Evolutionary conservation across 1,284 basidiomycete species (phyloP), one percentile per base, ranked within the genome.

Genomic region (Ceratobasidium sp.): DNA sequence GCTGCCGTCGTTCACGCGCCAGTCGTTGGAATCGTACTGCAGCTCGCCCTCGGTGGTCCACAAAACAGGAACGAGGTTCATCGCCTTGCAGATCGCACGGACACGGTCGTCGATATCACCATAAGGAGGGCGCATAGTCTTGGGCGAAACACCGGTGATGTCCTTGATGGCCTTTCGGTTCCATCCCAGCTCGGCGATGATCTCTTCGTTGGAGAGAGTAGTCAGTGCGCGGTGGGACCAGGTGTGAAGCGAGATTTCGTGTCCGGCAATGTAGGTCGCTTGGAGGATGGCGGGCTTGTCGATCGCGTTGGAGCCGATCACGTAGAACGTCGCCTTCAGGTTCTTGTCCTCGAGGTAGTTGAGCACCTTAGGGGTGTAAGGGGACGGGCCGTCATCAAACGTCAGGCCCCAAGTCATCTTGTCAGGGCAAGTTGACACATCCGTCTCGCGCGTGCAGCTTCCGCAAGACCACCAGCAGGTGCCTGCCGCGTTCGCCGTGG

Each of bases 141-240:
- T 91, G 2, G 95, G 95, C 3, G 92, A 93, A 32, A 95, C 90
- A 44, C 73, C 74, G 63, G 63, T 79, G 49, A 81, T 78, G 63
- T 84, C 83, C 74, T 90, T 88, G 83, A 98, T 97, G 67, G 91
- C 88, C 82, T 94, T 89, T 76, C 90, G 91, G 73, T 94, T 93
- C 92, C 94, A 98, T 58, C 93, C 95, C 58, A 98, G 86, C 82
- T 98, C 96, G 35, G 95, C 95, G 26, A 98, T 94, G 74, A 98
- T 88, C 83, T 98, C 85, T 79, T 89, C 90, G 79, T 90, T 98
- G 61, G 93, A 90, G 74, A 96, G 85, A 46, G 89, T 73, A 13
- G 75, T 98, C 26, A 70, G 54, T 3, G 66, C 66, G 21, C 66
- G 66, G 46, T 70, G 66, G 32, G 66, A 70, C 66, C 66, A 70